These are phyloP conservation scores for Scedosporium dehoogii DNA, from an alignment of 2,329 filamentous ascomycete species.

Conservation along the genomic window DNA sequence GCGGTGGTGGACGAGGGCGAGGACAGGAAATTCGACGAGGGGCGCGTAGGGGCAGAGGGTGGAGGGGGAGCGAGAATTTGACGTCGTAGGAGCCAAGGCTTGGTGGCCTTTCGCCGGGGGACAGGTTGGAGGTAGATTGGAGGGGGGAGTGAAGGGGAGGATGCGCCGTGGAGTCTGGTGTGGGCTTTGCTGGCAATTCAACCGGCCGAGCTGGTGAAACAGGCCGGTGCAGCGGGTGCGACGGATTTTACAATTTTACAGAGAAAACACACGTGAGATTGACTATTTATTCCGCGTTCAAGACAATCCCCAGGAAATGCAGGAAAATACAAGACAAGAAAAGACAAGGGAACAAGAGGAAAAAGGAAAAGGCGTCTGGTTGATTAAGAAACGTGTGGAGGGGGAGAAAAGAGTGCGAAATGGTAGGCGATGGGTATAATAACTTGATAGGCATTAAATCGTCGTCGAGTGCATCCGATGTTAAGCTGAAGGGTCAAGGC, in stretches of 20 bases:
- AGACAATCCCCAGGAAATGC: background rate
- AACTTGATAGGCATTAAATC: background rate
- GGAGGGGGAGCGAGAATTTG: background rate
- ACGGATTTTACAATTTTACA: background rate
- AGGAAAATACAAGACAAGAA: slow-evolving; percentile 9
- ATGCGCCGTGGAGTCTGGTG: background rate
- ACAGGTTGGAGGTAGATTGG: too few relatives aligned
- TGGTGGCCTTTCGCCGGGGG: background rate
- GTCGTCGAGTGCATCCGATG: too few relatives aligned
- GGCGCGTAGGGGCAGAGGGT: background rate
- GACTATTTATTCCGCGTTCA: background rate
- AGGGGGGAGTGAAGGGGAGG: background rate
- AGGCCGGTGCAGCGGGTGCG: background rate
- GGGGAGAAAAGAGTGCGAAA: background rate
- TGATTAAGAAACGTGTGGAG: background rate
- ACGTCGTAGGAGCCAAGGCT: background rate
- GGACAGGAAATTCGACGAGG: background rate
- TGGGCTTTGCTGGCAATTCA: background rate
- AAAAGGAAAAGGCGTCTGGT: background rate
- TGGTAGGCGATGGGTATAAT: background rate
- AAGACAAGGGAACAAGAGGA: slow-evolving; percentile 9
- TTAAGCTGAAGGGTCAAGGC: too few relatives aligned
- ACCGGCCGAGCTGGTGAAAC: background rate
- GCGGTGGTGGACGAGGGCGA: background rate
- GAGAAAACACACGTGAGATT: background rate